Base-by-base conservation (phyloP, 768 basidiomycete species). In the Amanita molliuscula region DNA sequence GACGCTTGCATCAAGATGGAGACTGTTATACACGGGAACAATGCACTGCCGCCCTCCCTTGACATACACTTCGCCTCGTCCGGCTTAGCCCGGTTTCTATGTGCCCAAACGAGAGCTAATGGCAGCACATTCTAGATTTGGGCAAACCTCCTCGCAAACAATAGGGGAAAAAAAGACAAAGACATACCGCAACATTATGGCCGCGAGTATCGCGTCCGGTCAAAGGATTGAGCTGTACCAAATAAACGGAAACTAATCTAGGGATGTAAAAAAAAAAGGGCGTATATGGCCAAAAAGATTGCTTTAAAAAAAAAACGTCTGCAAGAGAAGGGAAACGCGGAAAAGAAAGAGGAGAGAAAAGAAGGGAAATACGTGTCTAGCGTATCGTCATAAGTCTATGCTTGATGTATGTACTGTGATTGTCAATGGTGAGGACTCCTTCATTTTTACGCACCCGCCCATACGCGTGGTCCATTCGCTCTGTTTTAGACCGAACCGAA, bases 321-420 rank as follows among this genome's bases (percentile, higher is more conserved):
- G 42, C 15, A 34, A 46, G 44, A 6, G 21, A 34, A 21, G 31
- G 31, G 26, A 15, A 42, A 42, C 25, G 21, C 1, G 13, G 6
- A 42, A 42, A 26, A n/a, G 25, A 28, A 28, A n/a, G 41, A 28
- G 8, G 34, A 34, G 5, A 25, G n/a, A 37, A 37, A 36, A 28
- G 35, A 37, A 26, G 21, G 35, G 25, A 26, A 47, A 38, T 37
- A 37, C 46, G 46, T 47, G 33, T 38, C 46, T 16, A 35, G 35
- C 46, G 46, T 47, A 47, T 47, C 46, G 46, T 36, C 35, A 47
- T 47, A 21, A 37, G 42, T 44, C 42, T 44, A 44, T 44, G 23
- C 25, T 44, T 44, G 42, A n/a, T 44, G 16, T 44, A 28, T 15
- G 18, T 25, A 16, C 28, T 26, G 16, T 44, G 26, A 26, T 44